phyloP scores from a whole-genome alignment of 306 rosid genomes.

The Datisca glomerata region DNA sequence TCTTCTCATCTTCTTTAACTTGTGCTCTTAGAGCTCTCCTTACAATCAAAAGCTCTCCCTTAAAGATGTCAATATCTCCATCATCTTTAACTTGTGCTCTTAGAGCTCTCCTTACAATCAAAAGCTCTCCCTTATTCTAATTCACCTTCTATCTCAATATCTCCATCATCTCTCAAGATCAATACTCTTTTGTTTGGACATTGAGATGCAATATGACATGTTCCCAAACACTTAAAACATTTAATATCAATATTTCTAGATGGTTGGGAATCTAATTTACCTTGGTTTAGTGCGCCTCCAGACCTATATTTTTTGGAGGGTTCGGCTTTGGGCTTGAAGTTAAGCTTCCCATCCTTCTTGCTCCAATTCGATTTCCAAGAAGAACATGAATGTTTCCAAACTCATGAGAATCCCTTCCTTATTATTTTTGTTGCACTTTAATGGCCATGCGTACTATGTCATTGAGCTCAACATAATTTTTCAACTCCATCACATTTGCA shows the following conservation, averaged over 20 bases:
- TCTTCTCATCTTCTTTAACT: not conserved
- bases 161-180: not conserved
- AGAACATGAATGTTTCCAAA: too few species aligned
- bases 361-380: too few species aligned
- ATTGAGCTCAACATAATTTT: too few species aligned
- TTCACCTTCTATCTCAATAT: not conserved
- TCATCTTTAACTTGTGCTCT: not conserved
- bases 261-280: not conserved
- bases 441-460: too few species aligned
- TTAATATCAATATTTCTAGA: not conserved
- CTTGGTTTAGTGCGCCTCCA: not conserved
- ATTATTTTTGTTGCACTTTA: too few species aligned
- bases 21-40: not conserved
- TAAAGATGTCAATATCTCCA: not conserved
- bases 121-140: too few species aligned
- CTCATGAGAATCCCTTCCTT: too few species aligned
- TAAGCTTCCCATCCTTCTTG: too few species aligned
- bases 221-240: not conserved
- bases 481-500: too few species aligned
- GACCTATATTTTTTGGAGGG: not conserved
- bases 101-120: not conserved
- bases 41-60: not conserved
- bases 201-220: not conserved
- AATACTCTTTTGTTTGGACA: not conserved
- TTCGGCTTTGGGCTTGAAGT: not conserved